phyloP scores from a whole-genome alignment of 768 basidiomycete genomes.

The Panellus pusillus region DNA sequence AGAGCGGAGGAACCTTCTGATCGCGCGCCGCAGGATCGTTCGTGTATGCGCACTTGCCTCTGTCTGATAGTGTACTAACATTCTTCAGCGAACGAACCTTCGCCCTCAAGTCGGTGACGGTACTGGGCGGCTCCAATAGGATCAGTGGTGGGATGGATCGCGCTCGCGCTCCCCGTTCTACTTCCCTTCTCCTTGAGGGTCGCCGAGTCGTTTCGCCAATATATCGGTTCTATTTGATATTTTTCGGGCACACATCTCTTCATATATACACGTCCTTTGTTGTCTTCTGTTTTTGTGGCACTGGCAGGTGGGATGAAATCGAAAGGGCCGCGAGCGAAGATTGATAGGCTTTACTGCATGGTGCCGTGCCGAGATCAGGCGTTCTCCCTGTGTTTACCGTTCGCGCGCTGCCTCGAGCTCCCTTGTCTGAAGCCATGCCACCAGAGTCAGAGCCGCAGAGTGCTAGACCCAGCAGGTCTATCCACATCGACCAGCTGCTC shows the following conservation, averaged over 20 bases:
- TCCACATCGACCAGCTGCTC: too few relatives aligned
- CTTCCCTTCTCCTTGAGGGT: conserved; percentile 15
- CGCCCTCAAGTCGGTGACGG: conserved; percentile 25
- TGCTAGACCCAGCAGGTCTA: too few relatives aligned
- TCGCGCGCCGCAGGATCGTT: conserved; percentile 3
- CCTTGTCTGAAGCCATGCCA: too few relatives aligned
- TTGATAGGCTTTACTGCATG: too few relatives aligned
- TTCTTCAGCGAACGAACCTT: conserved; percentile 7
- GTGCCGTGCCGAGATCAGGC: too few relatives aligned
- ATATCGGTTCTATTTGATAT: conserved; percentile 12
- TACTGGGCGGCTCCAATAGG: conserved; percentile 31
- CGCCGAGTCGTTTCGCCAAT: conserved; percentile 19
- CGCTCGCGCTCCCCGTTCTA: conserved; percentile 5
- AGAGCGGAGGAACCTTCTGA: not conserved
- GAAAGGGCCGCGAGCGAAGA: too few relatives aligned
- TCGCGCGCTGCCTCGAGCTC: too few relatives aligned
- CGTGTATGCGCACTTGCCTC: conserved; percentile 9
- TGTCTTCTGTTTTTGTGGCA: conserved; percentile 1
- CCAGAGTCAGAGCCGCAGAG: too few relatives aligned
- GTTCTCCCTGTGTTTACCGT: too few relatives aligned
- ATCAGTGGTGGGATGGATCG: conserved; percentile 15
- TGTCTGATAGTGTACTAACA: not conserved
- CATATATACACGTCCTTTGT: conserved; percentile 11
- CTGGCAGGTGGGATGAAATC: conserved; percentile 5
- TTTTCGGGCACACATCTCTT: not conserved